These are phyloP conservation scores for Globisporangium recalcitrans DNA, from an alignment of 352 stramenopile species.

Conservation along the genomic window DNA sequence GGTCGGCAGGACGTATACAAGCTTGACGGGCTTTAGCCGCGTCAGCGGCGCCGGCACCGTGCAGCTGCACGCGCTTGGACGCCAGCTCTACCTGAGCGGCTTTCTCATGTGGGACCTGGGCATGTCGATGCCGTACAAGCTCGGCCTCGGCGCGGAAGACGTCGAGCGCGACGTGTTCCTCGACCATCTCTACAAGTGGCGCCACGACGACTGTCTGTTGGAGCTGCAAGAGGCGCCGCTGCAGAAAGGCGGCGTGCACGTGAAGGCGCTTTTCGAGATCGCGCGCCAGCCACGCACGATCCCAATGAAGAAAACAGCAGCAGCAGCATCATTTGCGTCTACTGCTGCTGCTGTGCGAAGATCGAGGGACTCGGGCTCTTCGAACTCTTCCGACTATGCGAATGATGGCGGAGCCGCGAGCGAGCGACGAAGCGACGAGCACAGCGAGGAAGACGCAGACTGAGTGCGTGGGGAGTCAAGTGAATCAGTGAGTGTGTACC, in stretches of 20 bases:
- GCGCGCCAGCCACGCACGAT: constrained; percentile 21
- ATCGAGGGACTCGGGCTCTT: not conserved
- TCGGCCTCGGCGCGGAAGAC: constrained; percentile 68
- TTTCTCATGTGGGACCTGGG: constrained; percentile 86
- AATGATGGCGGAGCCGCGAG: constrained; percentile 6
- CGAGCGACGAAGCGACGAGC: constrained; percentile 5
- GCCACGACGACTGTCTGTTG: constrained; percentile 43
- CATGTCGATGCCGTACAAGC: constrained; percentile 89
- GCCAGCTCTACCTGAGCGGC: constrained; percentile 63
- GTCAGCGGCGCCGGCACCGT: constrained; percentile 75
- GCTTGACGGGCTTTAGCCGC: constrained; percentile 75
- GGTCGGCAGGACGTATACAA: constrained; percentile 90
- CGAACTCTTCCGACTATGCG: not conserved
- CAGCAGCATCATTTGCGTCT: not conserved
- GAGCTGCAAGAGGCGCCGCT: constrained; percentile 30
- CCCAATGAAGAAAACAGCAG: constrained; percentile 4
- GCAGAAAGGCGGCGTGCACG: constrained; percentile 39
- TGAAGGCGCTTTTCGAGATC: constrained; percentile 57
- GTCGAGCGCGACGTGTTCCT: constrained; percentile 71
- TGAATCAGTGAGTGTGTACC: not conserved
- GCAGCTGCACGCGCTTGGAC: constrained; percentile 75
- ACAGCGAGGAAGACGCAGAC: constrained; percentile 16
- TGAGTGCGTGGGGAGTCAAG: constrained; percentile 8
- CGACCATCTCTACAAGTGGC: constrained; percentile 58
- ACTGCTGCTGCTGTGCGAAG: constrained; percentile 5